phyloP scores from a whole-genome alignment of 257 asterid genomes.

The Plectranthus barbatus region DNA sequence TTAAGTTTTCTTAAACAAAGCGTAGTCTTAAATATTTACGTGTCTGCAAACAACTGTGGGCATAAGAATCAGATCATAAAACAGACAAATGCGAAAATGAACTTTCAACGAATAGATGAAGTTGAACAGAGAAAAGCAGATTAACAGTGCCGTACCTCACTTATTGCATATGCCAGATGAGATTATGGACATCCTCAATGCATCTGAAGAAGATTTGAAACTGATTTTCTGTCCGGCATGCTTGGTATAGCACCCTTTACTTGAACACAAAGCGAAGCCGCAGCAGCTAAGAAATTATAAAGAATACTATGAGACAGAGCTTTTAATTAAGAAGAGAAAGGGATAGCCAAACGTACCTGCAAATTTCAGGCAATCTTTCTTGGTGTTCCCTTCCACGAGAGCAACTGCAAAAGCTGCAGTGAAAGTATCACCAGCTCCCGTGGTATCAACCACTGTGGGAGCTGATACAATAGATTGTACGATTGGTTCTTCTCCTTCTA shows the following conservation, averaged over 20 bases:
- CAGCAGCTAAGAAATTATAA: constrained; percentile 61
- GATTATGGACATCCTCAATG: constrained; percentile 26
- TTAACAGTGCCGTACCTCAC: no score
- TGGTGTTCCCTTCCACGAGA: constrained; percentile 79
- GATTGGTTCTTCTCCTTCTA: constrained; percentile 70
- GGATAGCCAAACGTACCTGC: constrained; percentile 43
- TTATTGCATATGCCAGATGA: background rate
- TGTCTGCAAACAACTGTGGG: no score
- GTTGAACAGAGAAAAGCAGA: no score
- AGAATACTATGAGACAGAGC: constrained; percentile 6
- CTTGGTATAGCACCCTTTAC: constrained; percentile 98
- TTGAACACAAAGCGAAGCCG: constrained; percentile 94
- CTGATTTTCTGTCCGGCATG: constrained; percentile 80
- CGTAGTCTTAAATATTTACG: no score
- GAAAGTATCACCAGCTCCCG: constrained; percentile 98
- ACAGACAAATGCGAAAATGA: no score
- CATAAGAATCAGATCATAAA: no score
- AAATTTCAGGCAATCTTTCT: constrained; percentile 62
- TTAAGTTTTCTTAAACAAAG: no score
- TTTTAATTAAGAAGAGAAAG: background rate
- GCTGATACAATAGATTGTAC: constrained; percentile 68
- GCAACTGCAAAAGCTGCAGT: constrained; percentile 96
- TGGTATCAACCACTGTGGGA: constrained; percentile 74
- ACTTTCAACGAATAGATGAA: no score
- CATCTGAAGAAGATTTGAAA: constrained; percentile 58